Percentiles rank a stretch among this genome's conserved stretches.
Conservation (phyloP, 441 rosid species). For the Eutrema salsugineum region DNA sequence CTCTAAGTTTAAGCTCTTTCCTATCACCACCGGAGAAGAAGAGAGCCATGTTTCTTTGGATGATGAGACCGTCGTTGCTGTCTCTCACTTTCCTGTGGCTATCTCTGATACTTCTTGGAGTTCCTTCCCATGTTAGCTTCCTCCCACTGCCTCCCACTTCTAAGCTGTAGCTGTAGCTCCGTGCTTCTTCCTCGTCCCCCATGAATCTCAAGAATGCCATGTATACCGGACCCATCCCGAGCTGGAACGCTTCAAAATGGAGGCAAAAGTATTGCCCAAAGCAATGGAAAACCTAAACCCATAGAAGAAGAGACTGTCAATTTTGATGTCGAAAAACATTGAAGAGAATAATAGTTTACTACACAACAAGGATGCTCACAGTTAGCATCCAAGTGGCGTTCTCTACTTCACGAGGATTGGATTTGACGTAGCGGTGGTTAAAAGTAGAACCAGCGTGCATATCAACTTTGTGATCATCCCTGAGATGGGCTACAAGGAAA, state of each 20-base stretch:
- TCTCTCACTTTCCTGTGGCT: constrained; percentile 92
- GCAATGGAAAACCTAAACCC: constrained; percentile 75
- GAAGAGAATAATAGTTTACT: background rate
- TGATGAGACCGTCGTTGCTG: constrained; percentile 89
- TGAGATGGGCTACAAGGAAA: constrained; percentile 72
- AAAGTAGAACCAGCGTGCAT: constrained; percentile 88
- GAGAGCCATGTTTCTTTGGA: constrained; percentile 92
- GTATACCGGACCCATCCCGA: constrained; percentile 90
- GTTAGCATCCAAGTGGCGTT: constrained; percentile 88
- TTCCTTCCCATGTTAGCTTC: constrained; percentile 88
- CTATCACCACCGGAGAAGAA: constrained; percentile 93
- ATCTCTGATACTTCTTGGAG: constrained; percentile 84
- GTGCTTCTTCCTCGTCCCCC: constrained; percentile 93
- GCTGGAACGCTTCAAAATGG: constrained; percentile 94
- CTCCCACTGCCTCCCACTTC: constrained; percentile 94
- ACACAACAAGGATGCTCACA: constrained; percentile 18
- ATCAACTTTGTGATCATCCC: constrained; percentile 90
- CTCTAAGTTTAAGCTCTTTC: constrained; percentile 91
- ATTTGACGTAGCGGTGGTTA: constrained; percentile 86
- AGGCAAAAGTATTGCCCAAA: constrained; percentile 95
- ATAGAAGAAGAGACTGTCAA: background rate
- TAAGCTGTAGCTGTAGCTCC: constrained; percentile 81
- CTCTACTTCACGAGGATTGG: constrained; percentile 91
- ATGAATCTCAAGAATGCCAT: constrained; percentile 96
- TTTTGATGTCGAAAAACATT: background rate